A percentile compares a stretch with the other conserved stretches of the same genome.
Evolutionary conservation across 1,284 basidiomycete species (phyloP).

Genomic region (Nidula niveotomentosa): DNA sequence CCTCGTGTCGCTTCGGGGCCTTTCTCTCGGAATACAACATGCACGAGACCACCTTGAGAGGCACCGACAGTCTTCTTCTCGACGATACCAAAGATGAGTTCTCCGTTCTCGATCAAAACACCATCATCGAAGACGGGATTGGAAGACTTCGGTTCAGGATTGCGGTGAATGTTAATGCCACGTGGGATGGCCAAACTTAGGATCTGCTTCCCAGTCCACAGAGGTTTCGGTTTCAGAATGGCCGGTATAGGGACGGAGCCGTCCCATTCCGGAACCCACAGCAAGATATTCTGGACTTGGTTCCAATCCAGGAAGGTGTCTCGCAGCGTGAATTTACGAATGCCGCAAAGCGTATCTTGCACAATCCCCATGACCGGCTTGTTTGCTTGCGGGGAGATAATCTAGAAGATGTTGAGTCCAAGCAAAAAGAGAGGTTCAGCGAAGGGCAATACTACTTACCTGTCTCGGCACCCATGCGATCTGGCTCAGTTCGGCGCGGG

Average conservation of each 20-base stretch:
- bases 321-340: slow-evolving; percentile 96
- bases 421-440: slow-evolving; percentile 2
- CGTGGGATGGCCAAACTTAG: slow-evolving; percentile 92
- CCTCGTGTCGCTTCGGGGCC: slow-evolving; percentile 92
- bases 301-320: slow-evolving; percentile 95
- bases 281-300: slow-evolving; percentile 93
- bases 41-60: slow-evolving; percentile 91
- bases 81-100: slow-evolving; percentile 94
- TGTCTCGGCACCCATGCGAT: slow-evolving; percentile 99
- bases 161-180: slow-evolving; percentile 91
- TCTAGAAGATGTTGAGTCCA: slow-evolving; percentile 48
- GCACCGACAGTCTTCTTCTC: slow-evolving; percentile 99
- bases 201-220: slow-evolving; percentile 99
- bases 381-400: slow-evolving; percentile 99
- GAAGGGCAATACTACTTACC: slow-evolving; percentile 40
- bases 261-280: slow-evolving; percentile 99
- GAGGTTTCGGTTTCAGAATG: slow-evolving; percentile 94
- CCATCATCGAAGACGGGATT: slow-evolving; percentile 92
- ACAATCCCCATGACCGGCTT: slow-evolving; percentile 99
- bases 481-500: slow-evolving; percentile 96
- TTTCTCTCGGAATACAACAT: slow-evolving; percentile 98
- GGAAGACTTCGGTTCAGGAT: slow-evolving; percentile 77
- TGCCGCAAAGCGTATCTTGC: slow-evolving; percentile 97
- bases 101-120: slow-evolving; percentile 96
- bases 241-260: slow-evolving; percentile 91